Base-by-base conservation (phyloP, 2,329 filamentous ascomycete species). In the Neopestalotiopsis rosae region DNA sequence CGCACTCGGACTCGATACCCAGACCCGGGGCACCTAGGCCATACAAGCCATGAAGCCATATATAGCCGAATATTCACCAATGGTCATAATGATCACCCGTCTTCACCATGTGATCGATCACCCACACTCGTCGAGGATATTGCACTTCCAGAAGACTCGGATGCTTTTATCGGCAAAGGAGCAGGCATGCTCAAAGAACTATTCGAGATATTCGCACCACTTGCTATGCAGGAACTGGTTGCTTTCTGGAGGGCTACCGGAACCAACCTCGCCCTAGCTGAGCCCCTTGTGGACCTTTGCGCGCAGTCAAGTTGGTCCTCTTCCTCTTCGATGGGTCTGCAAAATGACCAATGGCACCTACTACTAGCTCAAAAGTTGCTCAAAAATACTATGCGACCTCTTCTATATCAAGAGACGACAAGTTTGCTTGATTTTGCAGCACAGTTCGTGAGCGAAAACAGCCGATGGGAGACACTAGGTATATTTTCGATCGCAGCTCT, bases 381-480 rank as follows among this genome's bases (percentile, higher is more conserved):
- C 12, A 12, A 30, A 52, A 34, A 65, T n/a, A 49, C n/a, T 17
- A 7, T 13, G 9, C n/a, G 28, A 40, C 20, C 62, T 7, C 40
- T 65, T 12, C 12, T 10, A 34, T 34, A 13, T 13, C 5, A 49
- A 14, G 17, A 32, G 7, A 45, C 20, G 62, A 34, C 62, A 49
- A 17, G 10, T 9, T 28, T 45, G 68, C 69, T 6, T 65, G 66
- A 4, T 73, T 71, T 7, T 67, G 57, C 4, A 61, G 67, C 4
- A 71, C 74, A 14, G 73, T 76, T 49, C 59, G 67, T 17, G 58
- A 68, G 3, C 9, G 32, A 70, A 9, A 69, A 70, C 17, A 63
- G 69, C 1, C 70, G 76, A 5, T 76, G 75, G 74, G 76, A 77
- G 62, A 75, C 72, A 0, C 30, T 76, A 0, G 73, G 73, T 3